Base-by-base conservation (phyloP, 2,329 filamentous ascomycete species). In the Pseudogymnoascus sp. region DNA sequence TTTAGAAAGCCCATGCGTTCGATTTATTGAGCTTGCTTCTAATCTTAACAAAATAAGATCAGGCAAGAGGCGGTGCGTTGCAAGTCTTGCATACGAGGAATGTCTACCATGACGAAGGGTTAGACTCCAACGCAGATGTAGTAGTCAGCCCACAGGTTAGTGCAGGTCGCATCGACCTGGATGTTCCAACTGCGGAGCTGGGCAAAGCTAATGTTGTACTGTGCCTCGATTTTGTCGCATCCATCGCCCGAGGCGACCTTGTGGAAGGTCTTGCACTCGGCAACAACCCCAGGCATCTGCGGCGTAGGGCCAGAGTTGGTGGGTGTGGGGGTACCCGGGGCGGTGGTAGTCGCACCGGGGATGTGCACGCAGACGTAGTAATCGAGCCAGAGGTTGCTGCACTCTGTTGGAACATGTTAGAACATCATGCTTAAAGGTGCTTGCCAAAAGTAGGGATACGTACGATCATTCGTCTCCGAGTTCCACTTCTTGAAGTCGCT, bases 101-200 rank as follows among this genome's bases (percentile, higher is more conserved):
- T 31, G 1, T 31, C 3, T 31, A 31, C 28, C 28, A 31, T 7
- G 10, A 31, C 28, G 28, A 31, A 8, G 28, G 28, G 4, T 23
- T 45, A 45, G 10, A 45, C 41, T 3, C 41, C 48, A 19, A 74
- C 69, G 65, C 76, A 78, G 68, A 77, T 76, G 43, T 68, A 67
- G 62, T 74, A 75, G 6, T 71, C 74, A 34, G 70, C 65, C 75
- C 74, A 76, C 19, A 77, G 68, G 67, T 77, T 77, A 43, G 64
- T 68, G 69, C 75, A 78, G 39, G 68, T 62, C 0, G 65, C 62
- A 62, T 74, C 67, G 6, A 78, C 63, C 23, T 69, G 51, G 21
- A 69, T 63, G 67, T 78, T 78, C 63, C 72, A 73, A 25, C 61
- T 19, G 28, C 61, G 65, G 39, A 78, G 70, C 14, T 69, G 71